These are phyloP conservation scores for Lipomyces yarrowii DNA, from an alignment of 1,139 yeast species.

Conservation along the genomic window DNA sequence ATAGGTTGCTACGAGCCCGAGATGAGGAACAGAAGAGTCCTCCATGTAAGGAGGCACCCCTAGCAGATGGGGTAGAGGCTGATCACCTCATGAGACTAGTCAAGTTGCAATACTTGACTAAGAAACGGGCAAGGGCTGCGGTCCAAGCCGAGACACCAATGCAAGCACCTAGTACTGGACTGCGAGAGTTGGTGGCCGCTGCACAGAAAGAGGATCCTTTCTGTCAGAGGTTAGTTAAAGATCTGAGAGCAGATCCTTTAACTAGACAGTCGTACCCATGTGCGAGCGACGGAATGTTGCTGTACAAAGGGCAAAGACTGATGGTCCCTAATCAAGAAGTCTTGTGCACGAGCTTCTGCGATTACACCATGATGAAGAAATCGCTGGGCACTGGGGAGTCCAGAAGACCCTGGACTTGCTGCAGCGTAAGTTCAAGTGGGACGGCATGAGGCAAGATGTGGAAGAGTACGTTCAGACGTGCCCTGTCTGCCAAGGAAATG, in stretches of 20 bases:
- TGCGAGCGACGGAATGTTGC: too few species aligned
- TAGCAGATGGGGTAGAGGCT: slow-evolving; percentile 3
- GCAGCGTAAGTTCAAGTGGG: too few species aligned
- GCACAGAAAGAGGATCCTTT: background rate
- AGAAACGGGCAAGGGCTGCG: slow-evolving; percentile 5
- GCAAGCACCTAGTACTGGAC: background rate
- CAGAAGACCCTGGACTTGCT: too few species aligned
- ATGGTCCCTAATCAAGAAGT: background rate
- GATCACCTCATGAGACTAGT: background rate
- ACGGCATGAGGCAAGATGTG: too few species aligned
- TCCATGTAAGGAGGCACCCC: background rate
- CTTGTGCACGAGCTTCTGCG: slow-evolving; percentile 1
- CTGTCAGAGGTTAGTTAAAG: too few species aligned
- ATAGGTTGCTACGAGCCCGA: background rate
- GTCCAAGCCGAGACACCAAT: slow-evolving; percentile 5
- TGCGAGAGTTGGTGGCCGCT: background rate
- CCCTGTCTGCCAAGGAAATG: too few species aligned
- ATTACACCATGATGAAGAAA: background rate
- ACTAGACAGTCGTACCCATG: too few species aligned
- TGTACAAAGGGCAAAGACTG: too few species aligned
- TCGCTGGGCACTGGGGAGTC: background rate
- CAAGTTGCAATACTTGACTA: slow-evolving; percentile 2
- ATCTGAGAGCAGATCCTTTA: too few species aligned
- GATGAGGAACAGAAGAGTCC: background rate
- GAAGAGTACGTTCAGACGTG: too few species aligned